A percentile compares a stretch with the other conserved stretches of the same genome.
Evolutionary conservation across 2,329 filamentous ascomycete species (phyloP).

Genomic region (Dothidotthia symphoricarpi): DNA sequence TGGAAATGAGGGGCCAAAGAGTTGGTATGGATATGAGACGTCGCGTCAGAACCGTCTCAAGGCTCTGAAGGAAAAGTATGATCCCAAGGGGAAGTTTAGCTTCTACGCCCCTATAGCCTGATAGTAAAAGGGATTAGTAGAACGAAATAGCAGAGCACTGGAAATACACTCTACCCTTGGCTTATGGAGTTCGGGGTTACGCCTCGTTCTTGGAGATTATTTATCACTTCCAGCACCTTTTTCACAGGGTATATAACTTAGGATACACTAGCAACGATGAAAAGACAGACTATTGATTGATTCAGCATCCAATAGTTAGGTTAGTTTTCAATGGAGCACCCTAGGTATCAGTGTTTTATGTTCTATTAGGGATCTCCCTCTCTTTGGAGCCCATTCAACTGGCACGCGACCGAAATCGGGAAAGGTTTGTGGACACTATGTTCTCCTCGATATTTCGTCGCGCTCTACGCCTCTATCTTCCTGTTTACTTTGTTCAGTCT

Average conservation of each 20-base stretch:
- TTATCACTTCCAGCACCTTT: slow-evolving; percentile 57
- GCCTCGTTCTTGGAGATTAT: slow-evolving; percentile 61
- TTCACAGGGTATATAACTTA: slow-evolving; percentile 53
- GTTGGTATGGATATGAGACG: slow-evolving; percentile 34
- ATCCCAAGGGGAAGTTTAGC: slow-evolving; percentile 31
- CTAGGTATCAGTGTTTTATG: slow-evolving; percentile 54
- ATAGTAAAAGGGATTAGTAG: no score
- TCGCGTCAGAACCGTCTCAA: slow-evolving; percentile 34
- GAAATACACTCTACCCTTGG: no score
- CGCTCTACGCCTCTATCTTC: slow-evolving; percentile 47
- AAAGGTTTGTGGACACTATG: slow-evolving; percentile 43
- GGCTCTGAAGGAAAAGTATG: slow-evolving; percentile 36
- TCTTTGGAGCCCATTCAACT: slow-evolving; percentile 45
- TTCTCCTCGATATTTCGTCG: slow-evolving; percentile 49
- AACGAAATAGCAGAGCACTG: no score
- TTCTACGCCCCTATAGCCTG: slow-evolving; percentile 30
- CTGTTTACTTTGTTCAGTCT: slow-evolving; percentile 54
- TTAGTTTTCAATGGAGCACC: slow-evolving; percentile 59
- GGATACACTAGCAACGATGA: slow-evolving; percentile 48
- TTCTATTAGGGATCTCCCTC: slow-evolving; percentile 50
- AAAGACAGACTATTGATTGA: slow-evolving; percentile 49
- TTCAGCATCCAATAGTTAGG: slow-evolving; percentile 54
- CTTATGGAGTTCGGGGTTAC: slow-evolving; percentile 61
- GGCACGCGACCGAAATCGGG: slow-evolving; percentile 40
- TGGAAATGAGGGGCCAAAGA: slow-evolving; percentile 29